These are phyloP conservation scores for Nannochloropsis oceanica DNA, from an alignment of 108 stramenopile genomes.

Conservation along the genomic window DNA sequence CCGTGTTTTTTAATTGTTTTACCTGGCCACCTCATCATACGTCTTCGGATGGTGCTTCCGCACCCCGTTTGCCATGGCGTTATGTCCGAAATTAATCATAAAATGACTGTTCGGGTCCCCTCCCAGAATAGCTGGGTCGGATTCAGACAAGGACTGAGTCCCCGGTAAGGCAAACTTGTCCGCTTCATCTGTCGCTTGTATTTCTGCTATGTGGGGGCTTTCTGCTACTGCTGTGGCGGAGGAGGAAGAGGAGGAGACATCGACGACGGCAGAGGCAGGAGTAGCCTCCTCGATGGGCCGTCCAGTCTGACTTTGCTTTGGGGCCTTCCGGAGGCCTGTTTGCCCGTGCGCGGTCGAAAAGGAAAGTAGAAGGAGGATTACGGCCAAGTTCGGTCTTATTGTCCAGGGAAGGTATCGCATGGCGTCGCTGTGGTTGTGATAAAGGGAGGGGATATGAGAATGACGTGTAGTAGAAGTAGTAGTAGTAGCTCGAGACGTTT, in stretches of 20 bases:
- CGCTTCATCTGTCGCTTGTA: neutral
- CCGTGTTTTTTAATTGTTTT: neutral
- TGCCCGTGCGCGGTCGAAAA: neutral
- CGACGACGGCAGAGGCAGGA: neutral
- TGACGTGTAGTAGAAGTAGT: too few species aligned
- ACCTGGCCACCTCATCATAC: neutral
- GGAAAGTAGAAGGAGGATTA: neutral
- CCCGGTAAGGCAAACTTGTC: neutral
- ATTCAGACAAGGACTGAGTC: neutral
- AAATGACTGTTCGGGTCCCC: neutral
- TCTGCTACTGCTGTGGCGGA: neutral
- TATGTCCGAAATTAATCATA: neutral
- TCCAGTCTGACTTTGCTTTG: too few species aligned
- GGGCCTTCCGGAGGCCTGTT: neutral
- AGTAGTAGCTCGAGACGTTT: too few species aligned
- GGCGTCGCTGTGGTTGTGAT: too few species aligned
- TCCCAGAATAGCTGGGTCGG: neutral
- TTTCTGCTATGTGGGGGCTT: neutral
- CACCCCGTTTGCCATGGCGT: neutral
- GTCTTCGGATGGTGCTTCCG: neutral
- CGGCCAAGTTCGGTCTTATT: neutral
- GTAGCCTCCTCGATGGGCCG: too few species aligned
- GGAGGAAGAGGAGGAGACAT: neutral
- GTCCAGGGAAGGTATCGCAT: too few species aligned
- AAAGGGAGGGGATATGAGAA: too few species aligned